Conservation (phyloP, 805 yeast species). For the Starmerella bombicola region DNA sequence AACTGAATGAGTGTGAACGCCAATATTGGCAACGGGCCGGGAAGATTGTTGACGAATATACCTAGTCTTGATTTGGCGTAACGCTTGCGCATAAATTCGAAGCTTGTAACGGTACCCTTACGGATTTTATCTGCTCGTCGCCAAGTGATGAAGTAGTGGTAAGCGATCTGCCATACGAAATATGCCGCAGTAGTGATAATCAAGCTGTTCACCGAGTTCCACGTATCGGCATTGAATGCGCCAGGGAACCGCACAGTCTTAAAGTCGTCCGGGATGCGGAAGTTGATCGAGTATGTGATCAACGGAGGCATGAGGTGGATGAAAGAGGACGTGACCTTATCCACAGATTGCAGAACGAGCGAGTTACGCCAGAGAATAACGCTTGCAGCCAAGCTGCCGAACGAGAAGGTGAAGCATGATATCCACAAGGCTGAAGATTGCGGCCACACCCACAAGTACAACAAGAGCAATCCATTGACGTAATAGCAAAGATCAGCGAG, state of each 20-base stretch:
- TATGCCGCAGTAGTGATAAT: slow-evolving; percentile 71
- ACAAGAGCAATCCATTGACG: slow-evolving; percentile 57
- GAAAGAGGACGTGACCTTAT: slow-evolving; percentile 80
- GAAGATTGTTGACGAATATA: slow-evolving; percentile 63
- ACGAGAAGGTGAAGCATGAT: slow-evolving; percentile 71
- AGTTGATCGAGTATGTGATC: slow-evolving; percentile 75
- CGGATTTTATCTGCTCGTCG: slow-evolving; percentile 65
- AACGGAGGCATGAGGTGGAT: slow-evolving; percentile 87
- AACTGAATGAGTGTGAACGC: slow-evolving; percentile 82
- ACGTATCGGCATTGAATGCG: slow-evolving; percentile 50
- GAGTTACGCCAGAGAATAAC: slow-evolving; percentile 94
- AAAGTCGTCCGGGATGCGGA: slow-evolving; percentile 47
- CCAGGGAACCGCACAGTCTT: slow-evolving; percentile 62
- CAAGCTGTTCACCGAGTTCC: slow-evolving; percentile 63
- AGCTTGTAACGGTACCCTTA: slow-evolving; percentile 77
- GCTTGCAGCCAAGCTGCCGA: slow-evolving; percentile 86
- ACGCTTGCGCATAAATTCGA: slow-evolving; percentile 66
- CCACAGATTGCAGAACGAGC: slow-evolving; percentile 78
- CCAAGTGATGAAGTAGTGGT: slow-evolving; percentile 86
- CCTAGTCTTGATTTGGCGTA: slow-evolving; percentile 58
- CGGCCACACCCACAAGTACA: slow-evolving; percentile 77
- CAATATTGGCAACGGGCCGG: slow-evolving; percentile 73
- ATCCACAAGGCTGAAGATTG: slow-evolving; percentile 58
- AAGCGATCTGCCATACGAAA: slow-evolving; percentile 76
- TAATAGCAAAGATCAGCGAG: slow-evolving; percentile 89